Evolutionary conservation across 139 green algal genomes (phyloP).

Genomic region (Auxenochlorella pyrenoidosa): DNA sequence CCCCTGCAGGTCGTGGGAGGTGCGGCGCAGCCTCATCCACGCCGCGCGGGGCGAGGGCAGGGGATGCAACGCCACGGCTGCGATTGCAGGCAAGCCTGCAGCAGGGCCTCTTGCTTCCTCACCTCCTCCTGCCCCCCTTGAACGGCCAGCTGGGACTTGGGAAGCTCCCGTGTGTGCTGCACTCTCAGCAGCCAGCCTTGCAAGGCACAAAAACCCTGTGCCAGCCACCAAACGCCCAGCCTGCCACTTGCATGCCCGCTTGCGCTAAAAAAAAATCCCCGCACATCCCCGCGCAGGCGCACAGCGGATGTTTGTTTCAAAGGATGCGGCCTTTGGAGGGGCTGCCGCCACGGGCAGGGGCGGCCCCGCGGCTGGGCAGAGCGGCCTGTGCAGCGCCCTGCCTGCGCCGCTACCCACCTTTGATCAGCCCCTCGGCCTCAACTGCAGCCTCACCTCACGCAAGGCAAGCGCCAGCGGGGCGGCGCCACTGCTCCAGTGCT

Average conservation of each 20-base stretch:
- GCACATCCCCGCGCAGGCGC: not conserved
- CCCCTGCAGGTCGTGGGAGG: conserved; percentile 22
- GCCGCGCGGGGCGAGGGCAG: not conserved
- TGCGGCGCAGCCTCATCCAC: not conserved
- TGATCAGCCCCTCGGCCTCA: not conserved
- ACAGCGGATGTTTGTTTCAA: not conserved
- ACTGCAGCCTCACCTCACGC: conserved; percentile 4
- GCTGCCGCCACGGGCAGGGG: not conserved
- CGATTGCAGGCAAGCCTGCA: not conserved
- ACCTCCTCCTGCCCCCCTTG: too few relatives aligned
- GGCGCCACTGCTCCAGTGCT: not conserved
- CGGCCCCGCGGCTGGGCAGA: not conserved
- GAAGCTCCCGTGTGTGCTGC: too few relatives aligned
- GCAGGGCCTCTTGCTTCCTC: not conserved
- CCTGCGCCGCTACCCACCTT: not conserved
- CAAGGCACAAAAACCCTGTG: too few relatives aligned
- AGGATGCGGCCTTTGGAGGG: not conserved
- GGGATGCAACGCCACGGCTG: not conserved
- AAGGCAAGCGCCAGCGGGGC: not conserved
- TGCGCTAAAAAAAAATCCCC: not conserved
- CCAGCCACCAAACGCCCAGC: too few relatives aligned
- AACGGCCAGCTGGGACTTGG: too few relatives aligned
- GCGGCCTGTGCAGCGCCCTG: not conserved
- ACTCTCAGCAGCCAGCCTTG: not conserved
- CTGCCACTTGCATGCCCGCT: not conserved